Evolutionary conservation across 2,329 filamentous ascomycete species (phyloP).

Genomic region (Shiraia sp.): DNA sequence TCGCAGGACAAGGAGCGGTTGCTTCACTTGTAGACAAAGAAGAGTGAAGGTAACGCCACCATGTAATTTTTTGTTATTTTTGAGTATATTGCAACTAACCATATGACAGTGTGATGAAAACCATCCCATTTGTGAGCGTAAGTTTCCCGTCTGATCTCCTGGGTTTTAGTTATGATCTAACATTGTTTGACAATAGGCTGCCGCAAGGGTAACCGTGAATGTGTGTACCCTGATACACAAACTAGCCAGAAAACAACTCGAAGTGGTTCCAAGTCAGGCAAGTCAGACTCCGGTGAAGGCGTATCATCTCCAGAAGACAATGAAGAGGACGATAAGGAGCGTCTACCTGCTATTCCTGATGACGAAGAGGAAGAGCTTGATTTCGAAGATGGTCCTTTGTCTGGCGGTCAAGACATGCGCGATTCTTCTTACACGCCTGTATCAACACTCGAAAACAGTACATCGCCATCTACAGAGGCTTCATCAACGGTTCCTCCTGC

Average conservation of each 20-base stretch:
- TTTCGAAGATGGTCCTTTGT: constrained; percentile 17
- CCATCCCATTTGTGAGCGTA: constrained; percentile 80
- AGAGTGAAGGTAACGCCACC: constrained; percentile 69
- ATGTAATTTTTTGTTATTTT: background rate
- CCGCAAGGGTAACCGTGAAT: constrained; percentile 88
- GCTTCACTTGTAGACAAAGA: constrained; percentile 86
- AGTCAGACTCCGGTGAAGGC: constrained; percentile 50
- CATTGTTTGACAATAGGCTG: constrained; percentile 63
- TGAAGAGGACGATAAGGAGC: constrained; percentile 47
- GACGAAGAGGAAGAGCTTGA: constrained; percentile 50
- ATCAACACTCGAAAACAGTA: constrained; percentile 50
- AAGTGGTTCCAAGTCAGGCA: constrained; percentile 49
- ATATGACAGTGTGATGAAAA: constrained; percentile 79
- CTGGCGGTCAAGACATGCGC: constrained; percentile 30
- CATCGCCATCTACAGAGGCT: constrained; percentile 57
- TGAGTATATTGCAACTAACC: constrained; percentile 12
- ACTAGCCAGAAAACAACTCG: constrained; percentile 54
- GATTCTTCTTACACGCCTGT: constrained; percentile 46
- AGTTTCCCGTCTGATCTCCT: constrained; percentile 40
- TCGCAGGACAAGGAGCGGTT: constrained; percentile 88
- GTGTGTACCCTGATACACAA: constrained; percentile 79
- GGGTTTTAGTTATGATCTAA: constrained; percentile 22
- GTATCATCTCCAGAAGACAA: constrained; percentile 58
- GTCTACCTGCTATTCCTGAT: constrained; percentile 49
- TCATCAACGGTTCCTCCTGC: constrained; percentile 40